Percentiles rank a stretch among this genome's conserved stretches.
These are phyloP conservation scores for Hyaloscypha bicolor DNA, from an alignment of 495 filamentous ascomycete genomes.

Conservation along the genomic window DNA sequence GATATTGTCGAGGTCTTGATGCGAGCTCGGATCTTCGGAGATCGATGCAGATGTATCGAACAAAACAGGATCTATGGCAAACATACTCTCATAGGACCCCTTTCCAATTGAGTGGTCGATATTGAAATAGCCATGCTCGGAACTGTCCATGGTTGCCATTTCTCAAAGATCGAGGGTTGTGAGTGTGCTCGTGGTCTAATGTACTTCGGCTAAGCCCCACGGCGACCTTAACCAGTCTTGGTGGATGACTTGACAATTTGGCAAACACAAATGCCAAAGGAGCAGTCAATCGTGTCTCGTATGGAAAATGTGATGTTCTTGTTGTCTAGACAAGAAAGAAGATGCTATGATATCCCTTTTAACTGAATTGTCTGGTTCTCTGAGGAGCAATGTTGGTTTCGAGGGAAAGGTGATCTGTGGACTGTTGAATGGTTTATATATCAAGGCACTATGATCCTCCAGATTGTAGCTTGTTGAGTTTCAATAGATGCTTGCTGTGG, in stretches of 20 bases:
- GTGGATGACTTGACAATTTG: too few species aligned
- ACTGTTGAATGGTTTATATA: neutral
- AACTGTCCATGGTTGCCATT: neutral
- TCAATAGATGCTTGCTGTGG: neutral
- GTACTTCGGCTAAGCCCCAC: too few species aligned
- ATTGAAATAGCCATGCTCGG: neutral
- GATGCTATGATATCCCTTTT: neutral
- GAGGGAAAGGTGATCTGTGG: neutral
- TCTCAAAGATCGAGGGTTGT: neutral
- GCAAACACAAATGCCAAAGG: too few species aligned
- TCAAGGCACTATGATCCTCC: neutral
- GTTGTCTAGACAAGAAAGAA: too few species aligned
- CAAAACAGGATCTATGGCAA: neutral
- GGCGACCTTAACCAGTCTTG: too few species aligned
- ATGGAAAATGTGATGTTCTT: too few species aligned
- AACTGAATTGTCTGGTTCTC: neutral
- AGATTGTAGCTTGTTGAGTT: neutral
- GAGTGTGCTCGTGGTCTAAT: neutral
- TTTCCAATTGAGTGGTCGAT: neutral
- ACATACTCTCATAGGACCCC: neutral
- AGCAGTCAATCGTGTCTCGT: too few species aligned
- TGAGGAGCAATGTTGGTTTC: neutral
- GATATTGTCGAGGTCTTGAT: neutral
- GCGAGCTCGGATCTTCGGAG: neutral
- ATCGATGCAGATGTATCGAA: neutral